Evolutionary conservation across 169 alveolate genomes (phyloP), one percentile per base, ranked within the genome.

Genomic region (Perkinsus olseni): DNA sequence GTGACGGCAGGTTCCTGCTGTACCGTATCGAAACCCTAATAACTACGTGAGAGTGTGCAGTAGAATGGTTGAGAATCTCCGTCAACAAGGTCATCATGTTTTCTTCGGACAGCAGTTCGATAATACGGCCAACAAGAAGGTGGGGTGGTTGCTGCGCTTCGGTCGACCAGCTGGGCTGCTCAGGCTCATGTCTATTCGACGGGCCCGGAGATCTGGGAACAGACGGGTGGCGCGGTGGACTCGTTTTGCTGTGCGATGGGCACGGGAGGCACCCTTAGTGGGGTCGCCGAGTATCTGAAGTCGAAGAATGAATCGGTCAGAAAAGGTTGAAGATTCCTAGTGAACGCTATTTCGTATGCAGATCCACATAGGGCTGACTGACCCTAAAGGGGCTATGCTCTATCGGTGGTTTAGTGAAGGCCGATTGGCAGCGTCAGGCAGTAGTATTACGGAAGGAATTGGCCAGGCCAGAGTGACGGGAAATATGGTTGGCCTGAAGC

Each of bases 191-290:
- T 96, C 93, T 97, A 96, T 62, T 96, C 96, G 36, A 98, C 99
- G 11, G 99, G 97, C 74, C 97, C 96, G 74, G 99, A 98, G 93
- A 96, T 98, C 91, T 96, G 95, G 92, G 96, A 96, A 74, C 96
- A 96, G 92, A 95, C 96, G 93, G 97, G 95, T 50, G 98, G 97
- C 40, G 96, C 96, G 93, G 45, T 98, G 0, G 98, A 97, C 94
- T 95, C 96, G 62, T 96, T 96, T 31, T 94, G 97, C 34, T 94
- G 96, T 1, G 96, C 97, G 0, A 95, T 97, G 45, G 99, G 99
- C 74, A 98, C 99, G 38, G 98, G 99, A 48, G 99, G 99, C n/a
- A 96, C 98, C 36, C 93, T 97, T 13, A 94, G 98, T 0, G 99
- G 99, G 36, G 95, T 96, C 17, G 97, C 96, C 38, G 51, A 0